phyloP scores from a whole-genome alignment of 2,329 filamentous ascomycete genomes.

The Apiospora aurea region DNA sequence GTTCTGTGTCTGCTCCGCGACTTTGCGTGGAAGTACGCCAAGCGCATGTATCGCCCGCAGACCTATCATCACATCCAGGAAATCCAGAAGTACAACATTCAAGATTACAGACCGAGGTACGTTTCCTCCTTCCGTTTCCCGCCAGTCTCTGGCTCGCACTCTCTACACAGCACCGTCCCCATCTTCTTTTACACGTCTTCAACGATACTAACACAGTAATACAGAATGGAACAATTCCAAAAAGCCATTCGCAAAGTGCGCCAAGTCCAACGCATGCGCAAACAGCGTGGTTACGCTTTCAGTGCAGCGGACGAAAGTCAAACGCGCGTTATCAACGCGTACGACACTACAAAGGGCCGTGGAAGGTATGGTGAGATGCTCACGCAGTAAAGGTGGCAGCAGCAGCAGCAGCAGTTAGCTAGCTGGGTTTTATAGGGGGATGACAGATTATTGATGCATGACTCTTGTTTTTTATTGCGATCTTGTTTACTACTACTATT shows the following conservation, averaged over 20 bases:
- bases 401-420: background rate
- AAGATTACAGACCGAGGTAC: conserved; percentile 95
- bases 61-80: conserved; percentile 98
- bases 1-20: conserved; percentile 85
- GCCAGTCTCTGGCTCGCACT: background rate
- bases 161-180: background rate
- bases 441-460: conserved; percentile 19
- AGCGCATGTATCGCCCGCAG: conserved; percentile 96
- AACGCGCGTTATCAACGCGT: conserved; percentile 93
- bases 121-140: conserved; percentile 39
- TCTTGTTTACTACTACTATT: background rate
- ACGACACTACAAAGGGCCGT: conserved; percentile 92
- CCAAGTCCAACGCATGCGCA: conserved; percentile 98
- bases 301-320: conserved; percentile 97
- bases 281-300: conserved; percentile 98
- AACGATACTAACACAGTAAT: background rate
- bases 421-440: background rate
- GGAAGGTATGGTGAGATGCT: conserved; percentile 97
- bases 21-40: conserved; percentile 95
- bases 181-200: background rate
- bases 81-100: conserved; percentile 99
- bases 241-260: conserved; percentile 98
- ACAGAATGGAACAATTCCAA: conserved; percentile 98
- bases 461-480: conserved; percentile 8
- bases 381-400: conserved; percentile 3